A percentile compares a stretch with the other conserved stretches of the same genome.
Evolutionary conservation across 31 red algal species (phyloP).

Genomic region (Asparagopsis taxiformis): DNA sequence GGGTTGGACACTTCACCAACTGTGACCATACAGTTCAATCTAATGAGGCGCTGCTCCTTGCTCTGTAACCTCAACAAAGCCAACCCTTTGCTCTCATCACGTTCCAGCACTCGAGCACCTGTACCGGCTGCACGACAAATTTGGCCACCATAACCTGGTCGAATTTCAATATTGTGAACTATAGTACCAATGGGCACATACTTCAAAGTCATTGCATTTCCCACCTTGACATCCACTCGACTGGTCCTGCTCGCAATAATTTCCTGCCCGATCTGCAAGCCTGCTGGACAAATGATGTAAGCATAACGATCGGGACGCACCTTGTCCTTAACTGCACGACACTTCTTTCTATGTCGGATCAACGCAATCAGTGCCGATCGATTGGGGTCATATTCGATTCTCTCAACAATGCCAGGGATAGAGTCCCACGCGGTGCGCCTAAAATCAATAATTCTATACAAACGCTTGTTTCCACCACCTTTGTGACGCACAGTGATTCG

Average conservation of each 20-base stretch:
- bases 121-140: not conserved
- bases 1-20: not conserved
- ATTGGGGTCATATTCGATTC: not conserved
- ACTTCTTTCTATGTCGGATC: not conserved
- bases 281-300: slow-evolving; percentile 92
- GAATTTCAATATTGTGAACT: not conserved
- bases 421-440: slow-evolving; percentile 8
- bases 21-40: not conserved
- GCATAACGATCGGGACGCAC: slow-evolving; percentile 29
- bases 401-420: slow-evolving; percentile 1
- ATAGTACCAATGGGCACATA: not conserved
- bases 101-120: not conserved
- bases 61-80: not conserved
- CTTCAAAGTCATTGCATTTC: not conserved
- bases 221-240: not conserved
- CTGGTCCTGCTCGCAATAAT: slow-evolving; percentile 72
- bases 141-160: not conserved
- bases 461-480: not conserved
- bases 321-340: not conserved
- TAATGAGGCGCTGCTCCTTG: not conserved
- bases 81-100: not conserved
- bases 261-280: slow-evolving; percentile 77
- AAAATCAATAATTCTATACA: not conserved
- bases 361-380: not conserved
- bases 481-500: slow-evolving; percentile 4